Evolutionary conservation across 352 stramenopile genomes (phyloP).

Genomic region (Globisporangium orthogonon): DNA sequence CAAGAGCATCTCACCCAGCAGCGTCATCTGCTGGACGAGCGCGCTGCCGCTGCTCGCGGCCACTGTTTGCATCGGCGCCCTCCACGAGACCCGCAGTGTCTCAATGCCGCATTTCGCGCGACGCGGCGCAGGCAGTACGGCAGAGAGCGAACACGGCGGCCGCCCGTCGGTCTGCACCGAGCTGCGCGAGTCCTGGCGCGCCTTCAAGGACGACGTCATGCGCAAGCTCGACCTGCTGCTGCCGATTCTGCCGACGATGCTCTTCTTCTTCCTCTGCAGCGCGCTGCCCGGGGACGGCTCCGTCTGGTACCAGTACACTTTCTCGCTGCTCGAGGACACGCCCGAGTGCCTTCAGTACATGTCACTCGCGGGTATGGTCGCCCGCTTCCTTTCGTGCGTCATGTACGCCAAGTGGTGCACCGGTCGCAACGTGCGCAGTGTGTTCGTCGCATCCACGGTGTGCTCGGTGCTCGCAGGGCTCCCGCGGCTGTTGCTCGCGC

Average conservation of each 20-base stretch:
- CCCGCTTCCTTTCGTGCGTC: slow-evolving; percentile 63
- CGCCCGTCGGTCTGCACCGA: slow-evolving; percentile 10
- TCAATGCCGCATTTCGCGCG: slow-evolving; percentile 1
- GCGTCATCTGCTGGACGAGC: slow-evolving; percentile 60
- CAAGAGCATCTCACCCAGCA: slow-evolving; percentile 37
- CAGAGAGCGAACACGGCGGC: background rate
- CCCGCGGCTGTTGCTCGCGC: slow-evolving; percentile 55
- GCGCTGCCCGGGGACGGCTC: slow-evolving; percentile 54
- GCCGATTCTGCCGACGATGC: slow-evolving; percentile 58
- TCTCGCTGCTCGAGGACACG: slow-evolving; percentile 42
- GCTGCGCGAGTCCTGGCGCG: slow-evolving; percentile 22
- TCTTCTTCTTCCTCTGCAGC: slow-evolving; percentile 82
- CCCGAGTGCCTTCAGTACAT: slow-evolving; percentile 74
- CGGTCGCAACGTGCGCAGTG: slow-evolving; percentile 53
- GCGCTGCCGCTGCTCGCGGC: slow-evolving; percentile 47
- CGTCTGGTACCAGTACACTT: slow-evolving; percentile 84
- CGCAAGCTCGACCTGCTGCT: slow-evolving; percentile 40
- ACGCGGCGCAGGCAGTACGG: no score
- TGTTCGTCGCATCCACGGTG: slow-evolving; percentile 76
- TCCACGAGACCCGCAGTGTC: slow-evolving; percentile 29
- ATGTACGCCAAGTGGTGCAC: slow-evolving; percentile 68
- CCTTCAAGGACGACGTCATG: slow-evolving; percentile 40
- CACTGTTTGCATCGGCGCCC: slow-evolving; percentile 34
- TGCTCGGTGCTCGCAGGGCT: slow-evolving; percentile 54
- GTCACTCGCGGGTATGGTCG: slow-evolving; percentile 57